Evolutionary conservation across 768 basidiomycete species (phyloP), one percentile per base, ranked within the genome.

Genomic region (Chalciporus pseudorubinellus): DNA sequence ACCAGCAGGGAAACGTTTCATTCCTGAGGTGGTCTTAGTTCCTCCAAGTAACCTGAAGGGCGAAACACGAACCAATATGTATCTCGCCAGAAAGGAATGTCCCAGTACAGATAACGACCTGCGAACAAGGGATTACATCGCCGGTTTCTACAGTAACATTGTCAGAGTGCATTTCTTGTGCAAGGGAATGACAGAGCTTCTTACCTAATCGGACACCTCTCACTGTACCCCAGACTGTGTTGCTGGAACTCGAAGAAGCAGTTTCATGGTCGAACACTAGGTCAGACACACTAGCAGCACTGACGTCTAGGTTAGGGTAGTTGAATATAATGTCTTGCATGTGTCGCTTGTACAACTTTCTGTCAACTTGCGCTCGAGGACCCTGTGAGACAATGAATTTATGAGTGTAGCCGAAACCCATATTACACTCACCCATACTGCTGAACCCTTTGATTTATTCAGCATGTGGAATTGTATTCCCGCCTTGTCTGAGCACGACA

Each of bases 51-150:
- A 1, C 38, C 6, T n/a, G n/a, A 16, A 44, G 12, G 26, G 34
- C 47, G 36, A 24, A 10, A 7, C 21, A 45, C 66, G 22, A 59
- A 84, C 91, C 92, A 41, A 95, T 89, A 61, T 95, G 92, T 40
- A 94, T 92, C 70, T 95, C 90, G 11, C 90, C 93, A 3, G 87
- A 87, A 21, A 95, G 77, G 64, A 95, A 95, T 0, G 93, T 95
- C 8, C 93, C 93, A 0, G 92, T 95, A 59, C 91, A 92, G 13
- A 95, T 79, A 24, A 95, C 87, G 11, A 94, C 89, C 57, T 86
- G 83, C 4, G 86, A 83, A 60, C 91, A 95, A 16, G 73, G 71
- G 24, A 95, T 83, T 16, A 84, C 62, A 45, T 92, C 86, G 10
- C 90, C 89, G 4, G 80, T 76, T 28, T 91, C 91, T 91, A 66